phyloP scores from a whole-genome alignment of 2,329 filamentous ascomycete genomes.

The Fusarium vanettenii region DNA sequence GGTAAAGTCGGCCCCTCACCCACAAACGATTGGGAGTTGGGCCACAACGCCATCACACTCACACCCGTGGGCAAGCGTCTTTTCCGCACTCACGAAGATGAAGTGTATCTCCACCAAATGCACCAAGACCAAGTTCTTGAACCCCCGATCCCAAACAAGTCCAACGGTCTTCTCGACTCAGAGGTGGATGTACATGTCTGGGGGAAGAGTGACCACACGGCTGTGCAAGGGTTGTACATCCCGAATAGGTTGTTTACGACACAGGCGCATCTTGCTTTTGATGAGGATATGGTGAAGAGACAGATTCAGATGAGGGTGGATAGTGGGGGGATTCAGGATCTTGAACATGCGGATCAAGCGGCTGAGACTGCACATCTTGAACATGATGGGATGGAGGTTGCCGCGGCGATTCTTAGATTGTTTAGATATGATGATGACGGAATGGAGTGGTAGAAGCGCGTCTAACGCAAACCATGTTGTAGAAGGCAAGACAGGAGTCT shows the following conservation, averaged over 20 bases:
- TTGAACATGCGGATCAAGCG: constrained; percentile 71
- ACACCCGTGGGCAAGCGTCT: constrained; percentile 74
- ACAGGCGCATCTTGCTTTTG: constrained; percentile 85
- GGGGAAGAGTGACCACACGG: constrained; percentile 72
- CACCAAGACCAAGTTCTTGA: constrained; percentile 78
- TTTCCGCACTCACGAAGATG: constrained; percentile 66
- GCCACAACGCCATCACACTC: constrained; percentile 73
- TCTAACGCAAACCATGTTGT: background rate
- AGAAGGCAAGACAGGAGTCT: background rate
- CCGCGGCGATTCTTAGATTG: constrained; percentile 72
- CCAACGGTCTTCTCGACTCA: constrained; percentile 49
- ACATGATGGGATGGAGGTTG: constrained; percentile 78
- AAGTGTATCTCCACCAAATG: constrained; percentile 79
- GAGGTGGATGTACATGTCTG: constrained; percentile 64
- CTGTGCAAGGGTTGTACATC: constrained; percentile 80
- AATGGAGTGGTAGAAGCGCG: constrained; percentile 39
- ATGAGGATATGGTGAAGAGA: constrained; percentile 73
- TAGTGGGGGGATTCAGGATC: constrained; percentile 70
- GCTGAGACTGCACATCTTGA: constrained; percentile 69
- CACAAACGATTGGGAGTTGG: constrained; percentile 76
- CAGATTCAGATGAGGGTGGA: constrained; percentile 71
- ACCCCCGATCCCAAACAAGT: constrained; percentile 66
- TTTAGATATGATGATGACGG: constrained; percentile 62
- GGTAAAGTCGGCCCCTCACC: constrained; percentile 74
- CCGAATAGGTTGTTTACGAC: constrained; percentile 74